Evolutionary conservation across 768 basidiomycete genomes (phyloP), one percentile per base, ranked within the genome.

Genomic region (Boletus reticulatus): DNA sequence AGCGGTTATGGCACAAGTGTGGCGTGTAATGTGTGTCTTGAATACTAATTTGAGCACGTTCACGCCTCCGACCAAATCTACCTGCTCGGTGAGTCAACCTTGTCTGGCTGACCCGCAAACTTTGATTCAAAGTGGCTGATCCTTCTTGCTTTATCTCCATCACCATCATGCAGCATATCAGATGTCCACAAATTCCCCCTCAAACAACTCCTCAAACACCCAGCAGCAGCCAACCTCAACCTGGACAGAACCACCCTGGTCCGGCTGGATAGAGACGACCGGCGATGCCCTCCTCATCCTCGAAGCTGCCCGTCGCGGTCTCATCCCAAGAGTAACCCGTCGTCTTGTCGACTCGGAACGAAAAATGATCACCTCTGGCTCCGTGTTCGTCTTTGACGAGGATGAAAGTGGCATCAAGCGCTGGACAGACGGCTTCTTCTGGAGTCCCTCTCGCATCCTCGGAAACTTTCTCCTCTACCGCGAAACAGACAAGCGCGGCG

Each of bases 401-500:
- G 89, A 93, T 65, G 94, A 96, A 74, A 93, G 91, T 66, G 94
- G 94, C 27, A 98, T 98, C 76, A 96, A 95, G 76, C 82, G 95
- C 43, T 97, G 94, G 92, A 98, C 95, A 2, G 95, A 98, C 73
- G 94, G 94, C n/a, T 87, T 91, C 69, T 89, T 89, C 69, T 97
- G 95, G 95, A 91, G 88, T 62, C 95, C 95, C 0, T 89, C 87
- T 61, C 80, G 95, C 55, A 97, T 97, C 27, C 76, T 97, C 55
- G 92, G 92, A 64, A 98, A 98, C 72, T 98, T 97, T 68, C 77
- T 98, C 65, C 85, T 96, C 58, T 98, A 98, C 74, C 88, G 94
- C 59, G 92, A 97, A 75, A 93, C 92, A 7, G 92, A 94, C 71
- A 93, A 92, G 73, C 78, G 85, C 49, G 86, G 85, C 19, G 78